phyloP scores from a whole-genome alignment of 129 eudicot genomes.

The Pseudognaphalium luteoalbum region DNA sequence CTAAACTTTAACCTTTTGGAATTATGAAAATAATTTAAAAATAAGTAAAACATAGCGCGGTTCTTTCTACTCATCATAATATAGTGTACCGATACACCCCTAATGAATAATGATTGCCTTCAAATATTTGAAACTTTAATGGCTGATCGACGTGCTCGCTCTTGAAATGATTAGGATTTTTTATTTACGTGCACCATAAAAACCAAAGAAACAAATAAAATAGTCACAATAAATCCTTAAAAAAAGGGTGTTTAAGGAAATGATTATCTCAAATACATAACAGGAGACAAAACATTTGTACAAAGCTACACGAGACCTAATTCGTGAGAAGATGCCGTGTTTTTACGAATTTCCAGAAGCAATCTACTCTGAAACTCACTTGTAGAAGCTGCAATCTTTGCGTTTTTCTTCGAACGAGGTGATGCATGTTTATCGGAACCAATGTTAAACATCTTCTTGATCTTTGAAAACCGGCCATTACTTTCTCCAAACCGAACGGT shows the following conservation, averaged over 20 bases:
- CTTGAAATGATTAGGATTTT: too few species aligned
- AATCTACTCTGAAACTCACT: slow-evolving; percentile 34
- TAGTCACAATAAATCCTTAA: too few species aligned
- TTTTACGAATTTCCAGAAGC: slow-evolving; percentile 37
- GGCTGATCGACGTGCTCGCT: too few species aligned
- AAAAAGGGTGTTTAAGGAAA: not conserved
- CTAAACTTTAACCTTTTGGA: too few species aligned
- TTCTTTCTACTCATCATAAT: too few species aligned
- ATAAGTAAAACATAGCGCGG: too few species aligned
- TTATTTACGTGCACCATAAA: too few species aligned
- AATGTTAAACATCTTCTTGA: slow-evolving; percentile 37
- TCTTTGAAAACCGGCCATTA: slow-evolving; percentile 29
- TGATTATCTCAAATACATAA: slow-evolving; percentile 5
- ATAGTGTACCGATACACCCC: too few species aligned
- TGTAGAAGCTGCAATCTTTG: slow-evolving; percentile 28
- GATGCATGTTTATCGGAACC: slow-evolving; percentile 24
- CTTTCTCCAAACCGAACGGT: slow-evolving; percentile 31
- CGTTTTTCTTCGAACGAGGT: slow-evolving; percentile 28
- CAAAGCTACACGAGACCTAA: slow-evolving; percentile 31
- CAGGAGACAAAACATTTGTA: not conserved
- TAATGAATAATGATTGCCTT: too few species aligned
- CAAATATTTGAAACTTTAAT: too few species aligned
- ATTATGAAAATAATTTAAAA: too few species aligned
- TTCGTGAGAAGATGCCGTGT: slow-evolving; percentile 34
- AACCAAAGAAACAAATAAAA: too few species aligned